Conservation (phyloP, 164 flowering plant genomes). For the Echeveria elegans region DNA sequence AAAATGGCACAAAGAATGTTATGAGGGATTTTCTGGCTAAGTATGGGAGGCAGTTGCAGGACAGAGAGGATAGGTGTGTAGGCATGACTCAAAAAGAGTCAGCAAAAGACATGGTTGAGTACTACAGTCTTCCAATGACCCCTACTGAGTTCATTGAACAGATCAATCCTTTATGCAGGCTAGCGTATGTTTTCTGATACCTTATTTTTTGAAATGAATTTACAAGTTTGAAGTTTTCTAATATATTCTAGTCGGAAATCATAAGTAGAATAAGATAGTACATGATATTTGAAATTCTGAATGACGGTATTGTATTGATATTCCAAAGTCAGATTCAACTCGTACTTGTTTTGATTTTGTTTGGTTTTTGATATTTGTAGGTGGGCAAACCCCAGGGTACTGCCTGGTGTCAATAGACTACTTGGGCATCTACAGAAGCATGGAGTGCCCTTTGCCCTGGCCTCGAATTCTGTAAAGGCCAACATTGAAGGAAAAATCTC, state of each 20-base stretch:
- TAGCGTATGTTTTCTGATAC: slow-evolving; percentile 23
- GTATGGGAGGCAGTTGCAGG: slow-evolving; percentile 49
- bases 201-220: not conserved
- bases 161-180: slow-evolving; percentile 38
- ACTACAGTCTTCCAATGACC: slow-evolving; percentile 56
- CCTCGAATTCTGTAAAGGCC: slow-evolving; percentile 43
- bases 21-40: slow-evolving; percentile 41
- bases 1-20: slow-evolving; percentile 33
- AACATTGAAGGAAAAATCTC: slow-evolving; percentile 40
- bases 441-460: slow-evolving; percentile 51
- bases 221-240: not conserved
- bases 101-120: slow-evolving; percentile 29
- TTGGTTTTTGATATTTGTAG: slow-evolving; percentile 17
- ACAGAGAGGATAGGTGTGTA: slow-evolving; percentile 41
- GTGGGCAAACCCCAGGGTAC: slow-evolving; percentile 44
- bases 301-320: not conserved
- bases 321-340: not conserved
- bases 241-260: not conserved
- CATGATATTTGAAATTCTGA: too few species aligned
- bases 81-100: slow-evolving; percentile 45
- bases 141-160: slow-evolving; percentile 38
- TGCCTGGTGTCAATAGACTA: slow-evolving; percentile 68
- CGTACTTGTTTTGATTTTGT: not conserved
- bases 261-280: too few species aligned
- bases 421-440: too few species aligned